Conservation (phyloP, 768 basidiomycete genomes). For the Boletus insuetus region DNA sequence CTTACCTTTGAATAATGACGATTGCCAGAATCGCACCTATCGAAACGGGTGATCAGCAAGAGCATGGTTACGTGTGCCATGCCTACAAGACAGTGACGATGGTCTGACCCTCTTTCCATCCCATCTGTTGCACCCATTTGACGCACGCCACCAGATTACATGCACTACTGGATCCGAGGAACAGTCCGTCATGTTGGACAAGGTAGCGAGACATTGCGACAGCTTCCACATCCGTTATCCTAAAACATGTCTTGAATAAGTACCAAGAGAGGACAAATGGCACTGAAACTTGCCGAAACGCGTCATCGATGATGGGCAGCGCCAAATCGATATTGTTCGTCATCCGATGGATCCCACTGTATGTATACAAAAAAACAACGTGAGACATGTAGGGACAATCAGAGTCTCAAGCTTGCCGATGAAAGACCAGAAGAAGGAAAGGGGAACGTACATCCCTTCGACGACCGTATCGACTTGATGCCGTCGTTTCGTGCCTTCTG, state of each 20-base stretch:
- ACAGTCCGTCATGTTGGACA: conserved; percentile 86
- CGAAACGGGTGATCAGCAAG: neutral
- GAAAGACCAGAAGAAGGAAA: neutral
- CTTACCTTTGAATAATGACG: conserved; percentile 90
- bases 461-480: conserved; percentile 96
- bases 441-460: conserved; percentile 69
- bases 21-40: conserved; percentile 84
- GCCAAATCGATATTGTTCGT: conserved; percentile 90
- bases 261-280: neutral
- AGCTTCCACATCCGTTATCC: conserved; percentile 90
- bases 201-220: conserved; percentile 95
- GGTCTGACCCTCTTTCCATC: conserved; percentile 64
- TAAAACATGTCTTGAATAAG: conserved; percentile 27
- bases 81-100: conserved; percentile 85
- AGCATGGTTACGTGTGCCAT: neutral
- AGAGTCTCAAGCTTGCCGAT: neutral
- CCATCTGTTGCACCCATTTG: conserved; percentile 67
- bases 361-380: neutral
- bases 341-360: conserved; percentile 88
- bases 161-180: conserved; percentile 93
- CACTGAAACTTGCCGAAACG: conserved; percentile 60
- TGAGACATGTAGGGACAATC: neutral
- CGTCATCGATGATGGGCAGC: conserved; percentile 82
- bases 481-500: conserved; percentile 88
- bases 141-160: conserved; percentile 95